Conservation (phyloP, 208 protist species). For the Trypanosoma scelopori region DNA sequence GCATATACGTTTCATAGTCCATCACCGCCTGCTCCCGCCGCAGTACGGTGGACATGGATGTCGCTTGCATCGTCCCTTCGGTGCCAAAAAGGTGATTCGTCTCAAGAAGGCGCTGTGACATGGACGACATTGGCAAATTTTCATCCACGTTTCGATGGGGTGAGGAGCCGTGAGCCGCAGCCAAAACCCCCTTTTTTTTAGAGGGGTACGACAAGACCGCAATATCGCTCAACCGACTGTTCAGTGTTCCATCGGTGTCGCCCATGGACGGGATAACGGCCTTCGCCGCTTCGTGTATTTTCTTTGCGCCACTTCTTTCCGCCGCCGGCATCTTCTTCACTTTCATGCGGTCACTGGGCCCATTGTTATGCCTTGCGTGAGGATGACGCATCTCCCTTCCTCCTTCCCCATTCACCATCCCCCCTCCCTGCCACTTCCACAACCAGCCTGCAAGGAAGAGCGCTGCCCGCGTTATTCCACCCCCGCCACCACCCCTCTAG, state of each 20-base stretch:
- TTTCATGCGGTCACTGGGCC: background rate
- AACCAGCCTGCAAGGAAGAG: too few relatives aligned
- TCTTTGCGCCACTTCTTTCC: background rate
- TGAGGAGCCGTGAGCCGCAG: background rate
- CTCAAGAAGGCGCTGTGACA: background rate
- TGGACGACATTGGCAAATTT: too few relatives aligned
- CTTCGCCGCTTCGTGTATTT: background rate
- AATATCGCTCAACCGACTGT: too few relatives aligned
- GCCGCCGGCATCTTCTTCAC: background rate
- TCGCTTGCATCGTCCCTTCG: background rate
- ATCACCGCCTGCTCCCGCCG: conserved; percentile 62
- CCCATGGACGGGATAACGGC: too few relatives aligned
- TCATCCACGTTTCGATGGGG: background rate
- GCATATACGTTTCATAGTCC: conserved; percentile 41
- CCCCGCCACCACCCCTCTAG: too few relatives aligned
- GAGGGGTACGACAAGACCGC: too few relatives aligned
- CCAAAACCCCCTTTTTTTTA: too few relatives aligned
- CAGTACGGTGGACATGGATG: conserved; percentile 30
- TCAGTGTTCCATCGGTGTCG: background rate
- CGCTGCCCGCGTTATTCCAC: too few relatives aligned
- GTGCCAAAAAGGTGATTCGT: background rate
- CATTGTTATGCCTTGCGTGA: background rate
- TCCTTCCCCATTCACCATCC: background rate
- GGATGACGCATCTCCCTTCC: too few relatives aligned
- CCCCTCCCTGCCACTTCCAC: background rate